These are phyloP conservation scores for Blastomyces gilchristii DNA, from an alignment of 2,329 filamentous ascomycete species.

Conservation along the genomic window DNA sequence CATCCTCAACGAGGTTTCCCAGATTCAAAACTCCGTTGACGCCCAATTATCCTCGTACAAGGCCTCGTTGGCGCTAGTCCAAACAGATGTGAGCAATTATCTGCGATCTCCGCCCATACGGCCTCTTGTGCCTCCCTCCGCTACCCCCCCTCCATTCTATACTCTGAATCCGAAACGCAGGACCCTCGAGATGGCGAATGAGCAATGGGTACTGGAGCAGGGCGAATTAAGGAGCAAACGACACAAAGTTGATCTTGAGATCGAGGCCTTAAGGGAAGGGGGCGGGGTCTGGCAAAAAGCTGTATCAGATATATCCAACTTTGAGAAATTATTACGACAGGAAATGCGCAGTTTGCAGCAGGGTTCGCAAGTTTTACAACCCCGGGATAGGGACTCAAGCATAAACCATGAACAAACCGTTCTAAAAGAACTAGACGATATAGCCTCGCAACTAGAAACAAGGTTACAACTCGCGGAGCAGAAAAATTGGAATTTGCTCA, in stretches of 20 bases:
- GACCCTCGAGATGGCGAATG: slow-evolving; percentile 50
- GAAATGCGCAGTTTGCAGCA: slow-evolving; percentile 29
- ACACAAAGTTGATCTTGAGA: slow-evolving; percentile 42
- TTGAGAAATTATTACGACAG: slow-evolving; percentile 40
- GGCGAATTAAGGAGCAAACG: slow-evolving; percentile 36
- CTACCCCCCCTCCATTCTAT: slow-evolving; percentile 35
- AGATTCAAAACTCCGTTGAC: slow-evolving; percentile 48
- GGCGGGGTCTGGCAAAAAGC: slow-evolving; percentile 49
- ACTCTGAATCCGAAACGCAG: slow-evolving; percentile 46
- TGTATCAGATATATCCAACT: slow-evolving; percentile 41
- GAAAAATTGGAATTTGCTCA: slow-evolving; percentile 50
- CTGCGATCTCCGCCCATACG: slow-evolving; percentile 39
- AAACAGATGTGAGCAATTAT: slow-evolving; percentile 46
- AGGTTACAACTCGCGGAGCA: slow-evolving; percentile 43
- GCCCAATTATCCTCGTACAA: slow-evolving; percentile 51
- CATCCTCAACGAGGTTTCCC: slow-evolving; percentile 43
- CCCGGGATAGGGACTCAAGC: slow-evolving; percentile 10
- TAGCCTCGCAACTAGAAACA: slow-evolving; percentile 38
- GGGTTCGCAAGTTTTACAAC: slow-evolving; percentile 15
- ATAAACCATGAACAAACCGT: slow-evolving; percentile 20
- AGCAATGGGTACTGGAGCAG: slow-evolving; percentile 46
- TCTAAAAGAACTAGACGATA: slow-evolving; percentile 38
- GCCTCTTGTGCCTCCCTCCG: slow-evolving; percentile 25
- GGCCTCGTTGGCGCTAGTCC: slow-evolving; percentile 44
- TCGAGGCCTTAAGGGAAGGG: slow-evolving; percentile 49